Percentiles rank a stretch among this genome's conserved stretches.
Evolutionary conservation across 2,329 filamentous ascomycete species (phyloP).

Genomic region (Phialophora expanda): DNA sequence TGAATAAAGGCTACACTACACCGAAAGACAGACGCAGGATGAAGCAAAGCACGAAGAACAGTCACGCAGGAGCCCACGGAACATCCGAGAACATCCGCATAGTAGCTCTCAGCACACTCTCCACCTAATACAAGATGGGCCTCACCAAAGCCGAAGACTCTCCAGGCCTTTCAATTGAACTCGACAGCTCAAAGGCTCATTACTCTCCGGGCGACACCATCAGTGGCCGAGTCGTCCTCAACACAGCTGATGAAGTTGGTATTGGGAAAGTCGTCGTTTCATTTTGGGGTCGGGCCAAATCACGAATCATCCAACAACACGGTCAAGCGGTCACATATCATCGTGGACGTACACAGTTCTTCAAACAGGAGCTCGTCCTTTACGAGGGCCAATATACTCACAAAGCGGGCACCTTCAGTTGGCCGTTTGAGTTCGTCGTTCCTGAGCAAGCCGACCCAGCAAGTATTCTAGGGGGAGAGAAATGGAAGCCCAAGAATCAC

Average conservation of each 20-base stretch:
- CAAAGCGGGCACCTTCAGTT: constrained; percentile 34
- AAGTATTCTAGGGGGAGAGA: constrained; percentile 26
- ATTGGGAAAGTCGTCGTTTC: constrained; percentile 33
- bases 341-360: constrained; percentile 33
- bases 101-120: background rate
- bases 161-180: constrained; percentile 32
- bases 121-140: constrained; percentile 19
- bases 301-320: constrained; percentile 33
- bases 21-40: background rate
- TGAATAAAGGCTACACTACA: background rate
- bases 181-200: constrained; percentile 23
- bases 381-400: constrained; percentile 38
- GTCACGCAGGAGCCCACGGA: background rate
- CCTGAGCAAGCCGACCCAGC: constrained; percentile 31
- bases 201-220: constrained; percentile 35
- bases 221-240: constrained; percentile 31
- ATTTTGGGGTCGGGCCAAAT: constrained; percentile 37
- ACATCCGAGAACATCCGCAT: too few relatives aligned
- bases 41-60: background rate
- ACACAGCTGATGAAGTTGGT: constrained; percentile 31
- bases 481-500: constrained; percentile 35
- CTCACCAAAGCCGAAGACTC: constrained; percentile 32
- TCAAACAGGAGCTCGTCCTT: constrained; percentile 30
- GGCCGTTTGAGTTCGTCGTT: constrained; percentile 34
- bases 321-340: constrained; percentile 31